A percentile compares a stretch with the other conserved stretches of the same genome.
Evolutionary conservation across 2,329 filamentous ascomycete genomes (phyloP).

Genomic region (Paecilomyces formosus): DNA sequence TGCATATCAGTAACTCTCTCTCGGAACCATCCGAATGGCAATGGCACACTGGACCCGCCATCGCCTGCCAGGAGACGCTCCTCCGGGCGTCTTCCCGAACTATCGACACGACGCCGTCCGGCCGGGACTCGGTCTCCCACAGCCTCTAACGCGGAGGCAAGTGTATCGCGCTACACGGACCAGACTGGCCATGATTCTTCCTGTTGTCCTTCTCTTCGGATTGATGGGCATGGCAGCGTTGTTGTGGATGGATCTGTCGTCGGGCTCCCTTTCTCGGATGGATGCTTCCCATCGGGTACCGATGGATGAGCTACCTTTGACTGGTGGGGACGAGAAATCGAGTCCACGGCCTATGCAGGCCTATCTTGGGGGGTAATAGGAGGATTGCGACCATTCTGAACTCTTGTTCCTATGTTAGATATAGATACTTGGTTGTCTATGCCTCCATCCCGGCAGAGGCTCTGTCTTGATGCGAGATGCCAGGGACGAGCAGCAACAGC

Average conservation of each 20-base stretch:
- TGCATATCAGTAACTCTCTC: neutral
- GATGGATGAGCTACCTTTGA: neutral
- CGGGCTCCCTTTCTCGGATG: neutral
- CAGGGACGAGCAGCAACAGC: no score
- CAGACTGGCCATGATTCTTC: neutral
- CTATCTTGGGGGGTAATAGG: neutral
- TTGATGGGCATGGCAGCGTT: neutral
- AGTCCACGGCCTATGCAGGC: neutral
- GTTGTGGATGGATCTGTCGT: neutral
- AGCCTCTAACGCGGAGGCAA: neutral
- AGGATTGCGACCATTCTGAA: no score
- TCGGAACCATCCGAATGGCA: neutral
- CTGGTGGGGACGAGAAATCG: neutral
- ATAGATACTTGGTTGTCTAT: no score
- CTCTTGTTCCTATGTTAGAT: no score
- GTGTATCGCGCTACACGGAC: neutral
- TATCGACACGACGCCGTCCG: neutral
- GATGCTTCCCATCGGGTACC: neutral
- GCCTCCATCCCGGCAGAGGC: no score
- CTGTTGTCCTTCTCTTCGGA: neutral
- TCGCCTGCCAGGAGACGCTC: neutral
- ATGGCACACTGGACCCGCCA: neutral
- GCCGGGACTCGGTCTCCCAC: neutral
- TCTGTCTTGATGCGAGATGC: no score
- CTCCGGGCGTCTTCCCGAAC: neutral